A percentile compares a stretch with the other conserved stretches of the same genome.
Conservation (phyloP, 2,329 filamentous ascomycete genomes). For the Pezicula neosporulosa region DNA sequence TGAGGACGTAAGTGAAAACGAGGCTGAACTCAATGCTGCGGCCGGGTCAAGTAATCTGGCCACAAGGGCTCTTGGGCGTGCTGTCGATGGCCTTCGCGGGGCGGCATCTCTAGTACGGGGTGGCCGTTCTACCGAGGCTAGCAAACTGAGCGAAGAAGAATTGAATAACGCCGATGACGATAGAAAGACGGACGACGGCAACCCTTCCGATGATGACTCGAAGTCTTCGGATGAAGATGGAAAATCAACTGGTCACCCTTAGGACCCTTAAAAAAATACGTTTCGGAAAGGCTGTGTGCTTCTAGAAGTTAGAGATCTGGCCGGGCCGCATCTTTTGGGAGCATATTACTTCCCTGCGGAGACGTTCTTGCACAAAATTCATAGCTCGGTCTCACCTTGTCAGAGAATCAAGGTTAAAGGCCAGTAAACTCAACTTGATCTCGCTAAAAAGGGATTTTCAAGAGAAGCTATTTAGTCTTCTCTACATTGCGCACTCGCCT, state of each 20-base stretch:
- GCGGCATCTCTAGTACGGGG: constrained; percentile 7
- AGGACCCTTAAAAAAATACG: too few species aligned
- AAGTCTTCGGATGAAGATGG: background rate
- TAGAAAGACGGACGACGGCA: background rate
- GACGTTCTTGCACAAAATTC: too few species aligned
- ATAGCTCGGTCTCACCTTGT: too few species aligned
- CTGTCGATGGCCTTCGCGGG: constrained; percentile 9
- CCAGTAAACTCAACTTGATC: too few species aligned
- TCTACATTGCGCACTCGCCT: constrained; percentile 1
- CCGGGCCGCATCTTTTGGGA: too few species aligned
- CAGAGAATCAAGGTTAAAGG: too few species aligned
- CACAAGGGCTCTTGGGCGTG: constrained; percentile 11
- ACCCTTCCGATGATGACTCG: background rate
- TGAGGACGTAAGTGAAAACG: constrained; percentile 25
- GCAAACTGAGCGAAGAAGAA: constrained; percentile 9
- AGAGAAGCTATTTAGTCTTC: background rate
- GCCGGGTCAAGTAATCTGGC: constrained; percentile 11
- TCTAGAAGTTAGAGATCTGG: too few species aligned
- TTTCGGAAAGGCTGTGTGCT: too few species aligned
- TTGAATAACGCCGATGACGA: background rate
- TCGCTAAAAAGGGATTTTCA: background rate
- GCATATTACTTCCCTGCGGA: too few species aligned
- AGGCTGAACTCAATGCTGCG: constrained; percentile 16
- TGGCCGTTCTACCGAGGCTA: constrained; percentile 2
- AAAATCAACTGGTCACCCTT: constrained; percentile 1